phyloP scores from a whole-genome alignment of 495 filamentous ascomycete genomes.

The Beverwykella pulmonaria region DNA sequence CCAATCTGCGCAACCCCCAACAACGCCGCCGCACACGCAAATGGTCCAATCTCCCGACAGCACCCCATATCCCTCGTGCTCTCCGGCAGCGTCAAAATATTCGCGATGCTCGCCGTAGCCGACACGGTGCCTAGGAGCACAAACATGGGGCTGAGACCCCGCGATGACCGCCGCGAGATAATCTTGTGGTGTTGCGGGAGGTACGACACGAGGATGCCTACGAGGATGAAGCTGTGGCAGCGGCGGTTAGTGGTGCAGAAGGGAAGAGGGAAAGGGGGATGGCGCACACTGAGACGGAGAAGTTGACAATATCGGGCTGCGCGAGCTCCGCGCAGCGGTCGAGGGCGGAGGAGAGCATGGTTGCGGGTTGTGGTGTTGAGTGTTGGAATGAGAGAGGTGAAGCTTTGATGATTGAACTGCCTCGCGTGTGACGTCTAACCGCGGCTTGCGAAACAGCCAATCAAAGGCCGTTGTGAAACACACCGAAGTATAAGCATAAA shows the following conservation, averaged over 20 bases:
- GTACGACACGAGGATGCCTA: conserved; percentile 92
- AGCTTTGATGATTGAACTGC: not conserved
- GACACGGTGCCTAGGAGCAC: conserved; percentile 89
- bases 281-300: conserved; percentile 38
- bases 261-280: not conserved
- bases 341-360: not conserved
- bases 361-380: not conserved
- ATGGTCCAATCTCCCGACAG: conserved; percentile 74
- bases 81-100: conserved; percentile 80
- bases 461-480: not conserved
- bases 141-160: conserved; percentile 93
- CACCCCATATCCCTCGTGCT: conserved; percentile 80
- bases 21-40: conserved; percentile 81
- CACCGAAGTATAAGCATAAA: too few species aligned
- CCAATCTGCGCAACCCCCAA: conserved; percentile 89
- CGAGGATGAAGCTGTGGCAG: conserved; percentile 70
- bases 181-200: conserved; percentile 93
- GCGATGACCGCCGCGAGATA: conserved; percentile 81
- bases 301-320: conserved; percentile 34
- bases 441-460: not conserved
- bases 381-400: not conserved
- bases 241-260: conserved; percentile 2
- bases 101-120: conserved; percentile 82
- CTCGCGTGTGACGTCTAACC: not conserved
- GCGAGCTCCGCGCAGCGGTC: conserved; percentile 33